These are phyloP conservation scores for Pyrenopolyporus hunteri DNA, from an alignment of 495 filamentous ascomycete genomes.

Conservation along the genomic window DNA sequence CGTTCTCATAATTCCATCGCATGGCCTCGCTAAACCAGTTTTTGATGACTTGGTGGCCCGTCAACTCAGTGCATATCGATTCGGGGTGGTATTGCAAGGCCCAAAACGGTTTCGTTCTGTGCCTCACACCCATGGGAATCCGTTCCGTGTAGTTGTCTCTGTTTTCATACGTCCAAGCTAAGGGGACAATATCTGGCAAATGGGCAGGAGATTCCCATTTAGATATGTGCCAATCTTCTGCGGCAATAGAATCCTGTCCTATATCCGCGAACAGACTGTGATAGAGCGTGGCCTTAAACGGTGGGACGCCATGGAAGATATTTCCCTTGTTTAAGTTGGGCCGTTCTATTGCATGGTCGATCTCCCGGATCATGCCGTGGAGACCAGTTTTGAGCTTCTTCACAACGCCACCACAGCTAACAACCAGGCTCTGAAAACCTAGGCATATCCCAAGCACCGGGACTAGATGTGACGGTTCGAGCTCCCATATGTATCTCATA, in stretches of 20 bases:
- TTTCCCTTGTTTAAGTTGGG: constrained; percentile 31
- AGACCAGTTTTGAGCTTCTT: constrained; percentile 67
- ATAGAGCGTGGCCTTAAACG: constrained; percentile 79
- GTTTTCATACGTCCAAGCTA: constrained; percentile 70
- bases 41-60: constrained; percentile 67
- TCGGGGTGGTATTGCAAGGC: constrained; percentile 95
- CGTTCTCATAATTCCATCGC: constrained; percentile 55
- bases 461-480: constrained; percentile 61
- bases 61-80: constrained; percentile 81
- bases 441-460: constrained; percentile 91
- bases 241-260: constrained; percentile 45
- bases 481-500: constrained; percentile 76
- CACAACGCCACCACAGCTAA: constrained; percentile 69
- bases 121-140: constrained; percentile 80
- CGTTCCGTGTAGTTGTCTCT: constrained; percentile 51
- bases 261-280: constrained; percentile 81
- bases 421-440: constrained; percentile 84
- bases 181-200: constrained; percentile 57
- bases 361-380: constrained; percentile 77
- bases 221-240: constrained; percentile 41
- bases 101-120: constrained; percentile 78
- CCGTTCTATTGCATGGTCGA: constrained; percentile 58
- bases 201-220: constrained; percentile 40
- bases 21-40: constrained; percentile 76
- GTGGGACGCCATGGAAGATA: constrained; percentile 58